A percentile compares a stretch with the other conserved stretches of the same genome.
These are phyloP conservation scores for Colletotrichum lindemuthianum DNA, from an alignment of 2,329 filamentous ascomycete genomes.

Conservation along the genomic window DNA sequence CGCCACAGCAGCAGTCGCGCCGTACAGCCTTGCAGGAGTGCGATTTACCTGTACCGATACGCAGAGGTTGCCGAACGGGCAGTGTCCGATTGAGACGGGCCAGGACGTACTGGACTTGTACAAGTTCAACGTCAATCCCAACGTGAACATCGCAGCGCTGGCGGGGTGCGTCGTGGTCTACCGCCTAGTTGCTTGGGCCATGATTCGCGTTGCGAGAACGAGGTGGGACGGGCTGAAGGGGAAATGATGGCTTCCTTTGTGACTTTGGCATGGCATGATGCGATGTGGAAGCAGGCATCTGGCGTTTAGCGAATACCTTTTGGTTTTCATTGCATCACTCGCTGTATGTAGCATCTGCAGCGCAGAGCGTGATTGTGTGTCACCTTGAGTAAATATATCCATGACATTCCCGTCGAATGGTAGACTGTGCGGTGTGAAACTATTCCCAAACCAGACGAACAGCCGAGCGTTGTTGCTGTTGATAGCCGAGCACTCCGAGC, in stretches of 20 bases:
- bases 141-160: conserved; percentile 70
- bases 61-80: conserved; percentile 68
- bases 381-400: too few relatives aligned
- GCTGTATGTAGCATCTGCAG: not conserved
- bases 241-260: conserved; percentile 10
- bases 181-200: conserved; percentile 68
- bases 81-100: conserved; percentile 73
- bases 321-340: not conserved
- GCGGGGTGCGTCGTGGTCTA: conserved; percentile 73
- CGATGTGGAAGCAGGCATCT: not conserved
- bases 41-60: conserved; percentile 70
- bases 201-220: conserved; percentile 65
- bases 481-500: conserved; percentile 34
- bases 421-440: not conserved
- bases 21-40: conserved; percentile 70
- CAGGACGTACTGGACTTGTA: conserved; percentile 75
- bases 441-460: conserved; percentile 22
- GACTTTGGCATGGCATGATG: not conserved
- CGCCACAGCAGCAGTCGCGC: conserved; percentile 71
- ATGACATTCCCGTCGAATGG: not conserved
- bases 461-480: conserved; percentile 15
- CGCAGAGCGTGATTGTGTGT: not conserved
- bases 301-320: not conserved
- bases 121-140: conserved; percentile 69
- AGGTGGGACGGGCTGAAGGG: conserved; percentile 54